A percentile compares a stretch with the other conserved stretches of the same genome.
Evolutionary conservation across 805 yeast genomes (phyloP).

Genomic region (Yamadazyma takamatsuzukensis): DNA sequence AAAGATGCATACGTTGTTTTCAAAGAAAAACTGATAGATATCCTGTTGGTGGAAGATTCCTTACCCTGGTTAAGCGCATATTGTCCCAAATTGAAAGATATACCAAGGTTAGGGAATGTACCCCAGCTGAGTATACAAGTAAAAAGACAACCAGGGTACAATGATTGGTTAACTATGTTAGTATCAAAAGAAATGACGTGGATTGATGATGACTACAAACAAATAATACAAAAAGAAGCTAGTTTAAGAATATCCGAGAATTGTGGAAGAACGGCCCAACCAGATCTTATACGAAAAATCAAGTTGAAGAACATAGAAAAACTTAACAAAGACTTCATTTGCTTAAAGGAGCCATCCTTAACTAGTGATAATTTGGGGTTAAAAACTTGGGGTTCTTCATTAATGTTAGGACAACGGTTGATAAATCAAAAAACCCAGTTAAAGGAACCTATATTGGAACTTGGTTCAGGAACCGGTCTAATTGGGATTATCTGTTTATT

Average conservation of each 20-base stretch:
- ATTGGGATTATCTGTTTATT: slow-evolving; percentile 69
- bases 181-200: slow-evolving; percentile 49
- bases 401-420: slow-evolving; percentile 59
- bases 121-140: slow-evolving; percentile 25
- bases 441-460: slow-evolving; percentile 49
- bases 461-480: slow-evolving; percentile 96
- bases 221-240: slow-evolving; percentile 49
- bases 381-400: slow-evolving; percentile 95
- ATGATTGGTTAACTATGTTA: slow-evolving; percentile 47
- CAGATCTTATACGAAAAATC: slow-evolving; percentile 63
- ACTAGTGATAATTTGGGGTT: slow-evolving; percentile 85
- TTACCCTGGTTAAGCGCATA: slow-evolving; percentile 42
- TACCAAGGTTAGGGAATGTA: slow-evolving; percentile 17
- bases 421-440: slow-evolving; percentile 21
- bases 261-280: slow-evolving; percentile 82
- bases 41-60: slow-evolving; percentile 19
- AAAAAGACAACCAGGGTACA: slow-evolving; percentile 31
- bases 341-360: slow-evolving; percentile 75
- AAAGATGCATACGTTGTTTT: slow-evolving; percentile 18
- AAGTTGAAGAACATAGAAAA: slow-evolving; percentile 35
- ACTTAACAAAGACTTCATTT: slow-evolving; percentile 21
- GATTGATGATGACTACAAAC: slow-evolving; percentile 35
- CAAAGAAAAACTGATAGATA: slow-evolving; percentile 28
- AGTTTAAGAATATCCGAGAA: slow-evolving; percentile 70
- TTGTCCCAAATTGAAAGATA: slow-evolving; percentile 30